Conservation (phyloP, 495 filamentous ascomycete species). For the Alectoria sarmentosa region DNA sequence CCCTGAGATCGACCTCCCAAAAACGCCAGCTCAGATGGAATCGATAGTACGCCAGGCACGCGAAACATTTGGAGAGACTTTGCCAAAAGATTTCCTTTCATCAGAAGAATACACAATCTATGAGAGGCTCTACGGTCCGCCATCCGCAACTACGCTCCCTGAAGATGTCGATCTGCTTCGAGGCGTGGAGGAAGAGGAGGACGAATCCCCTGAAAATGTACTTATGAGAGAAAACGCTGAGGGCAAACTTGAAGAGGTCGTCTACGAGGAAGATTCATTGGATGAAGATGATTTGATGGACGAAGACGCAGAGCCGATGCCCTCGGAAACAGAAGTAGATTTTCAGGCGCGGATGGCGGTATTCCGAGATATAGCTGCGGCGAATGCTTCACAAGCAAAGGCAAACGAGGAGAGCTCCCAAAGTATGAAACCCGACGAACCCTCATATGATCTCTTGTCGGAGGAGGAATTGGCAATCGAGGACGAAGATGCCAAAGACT, state of each 20-base stretch:
- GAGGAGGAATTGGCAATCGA: constrained; percentile 37
- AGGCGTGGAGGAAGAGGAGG: constrained; percentile 30
- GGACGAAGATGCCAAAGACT: constrained; percentile 43
- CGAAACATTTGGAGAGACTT: constrained; percentile 65
- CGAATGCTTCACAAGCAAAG: constrained; percentile 30
- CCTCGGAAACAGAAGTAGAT: constrained; percentile 12
- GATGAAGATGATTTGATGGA: constrained; percentile 29
- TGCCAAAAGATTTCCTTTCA: constrained; percentile 68
- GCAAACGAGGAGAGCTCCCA: background rate
- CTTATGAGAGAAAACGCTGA: constrained; percentile 51
- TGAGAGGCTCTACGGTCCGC: constrained; percentile 72
- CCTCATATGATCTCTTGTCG: background rate
- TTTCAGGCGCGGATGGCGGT: constrained; percentile 32
- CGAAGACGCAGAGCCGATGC: constrained; percentile 20
- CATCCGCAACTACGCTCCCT: constrained; percentile 45
- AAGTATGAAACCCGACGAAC: background rate
- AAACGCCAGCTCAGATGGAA: constrained; percentile 37
- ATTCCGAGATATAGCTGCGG: constrained; percentile 41
- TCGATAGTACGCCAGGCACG: constrained; percentile 59
- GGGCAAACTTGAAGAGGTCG: constrained; percentile 56
- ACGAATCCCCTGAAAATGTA: constrained; percentile 33
- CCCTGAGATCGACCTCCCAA: background rate
- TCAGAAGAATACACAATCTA: constrained; percentile 68
- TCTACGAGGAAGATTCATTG: constrained; percentile 23
- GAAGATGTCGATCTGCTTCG: constrained; percentile 51